phyloP scores from a whole-genome alignment of 1,139 yeast species.

The Hansenula lynferdii region DNA sequence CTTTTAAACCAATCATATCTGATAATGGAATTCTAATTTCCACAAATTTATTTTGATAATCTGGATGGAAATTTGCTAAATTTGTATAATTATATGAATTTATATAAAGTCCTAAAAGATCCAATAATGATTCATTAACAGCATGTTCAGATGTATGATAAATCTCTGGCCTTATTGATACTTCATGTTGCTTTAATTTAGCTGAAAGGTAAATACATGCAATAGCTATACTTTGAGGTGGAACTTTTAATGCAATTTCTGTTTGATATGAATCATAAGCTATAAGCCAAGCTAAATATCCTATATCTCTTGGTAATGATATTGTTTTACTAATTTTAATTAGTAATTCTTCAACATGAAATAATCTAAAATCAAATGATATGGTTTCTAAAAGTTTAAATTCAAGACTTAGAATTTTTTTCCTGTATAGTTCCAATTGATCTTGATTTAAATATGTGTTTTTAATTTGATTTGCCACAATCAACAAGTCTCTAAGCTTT shows the following conservation, averaged over 20 bases:
- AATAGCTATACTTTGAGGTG: slow-evolving; percentile 78
- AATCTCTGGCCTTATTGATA: slow-evolving; percentile 5
- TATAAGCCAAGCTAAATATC: slow-evolving; percentile 68
- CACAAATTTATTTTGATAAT: slow-evolving; percentile 36
- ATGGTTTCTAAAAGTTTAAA: slow-evolving; percentile 69
- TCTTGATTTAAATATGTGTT: slow-evolving; percentile 25
- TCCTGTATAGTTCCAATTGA: slow-evolving; percentile 44
- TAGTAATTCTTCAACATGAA: slow-evolving; percentile 62
- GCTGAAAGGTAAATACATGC: slow-evolving; percentile 54
- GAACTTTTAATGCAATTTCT: slow-evolving; percentile 63
- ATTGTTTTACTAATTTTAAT: slow-evolving; percentile 62
- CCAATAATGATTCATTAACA: slow-evolving; percentile 57
- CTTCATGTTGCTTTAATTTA: slow-evolving; percentile 27
- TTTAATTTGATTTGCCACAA: slow-evolving; percentile 27
- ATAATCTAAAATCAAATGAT: slow-evolving; percentile 68
- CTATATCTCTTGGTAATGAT: slow-evolving; percentile 37
- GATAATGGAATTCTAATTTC: slow-evolving; percentile 43
- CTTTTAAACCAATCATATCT: slow-evolving; percentile 38
- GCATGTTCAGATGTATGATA: slow-evolving; percentile 30
- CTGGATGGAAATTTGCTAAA: slow-evolving; percentile 28
- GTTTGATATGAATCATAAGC: slow-evolving; percentile 73
- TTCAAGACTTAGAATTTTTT: slow-evolving; percentile 52
- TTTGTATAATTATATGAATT: slow-evolving; percentile 41
- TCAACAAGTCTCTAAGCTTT: slow-evolving; percentile 51
- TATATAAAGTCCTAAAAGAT: slow-evolving; percentile 57